Evolutionary conservation across 805 yeast genomes (phyloP).

Genomic region (Kodamaea kaohsiungensis): DNA sequence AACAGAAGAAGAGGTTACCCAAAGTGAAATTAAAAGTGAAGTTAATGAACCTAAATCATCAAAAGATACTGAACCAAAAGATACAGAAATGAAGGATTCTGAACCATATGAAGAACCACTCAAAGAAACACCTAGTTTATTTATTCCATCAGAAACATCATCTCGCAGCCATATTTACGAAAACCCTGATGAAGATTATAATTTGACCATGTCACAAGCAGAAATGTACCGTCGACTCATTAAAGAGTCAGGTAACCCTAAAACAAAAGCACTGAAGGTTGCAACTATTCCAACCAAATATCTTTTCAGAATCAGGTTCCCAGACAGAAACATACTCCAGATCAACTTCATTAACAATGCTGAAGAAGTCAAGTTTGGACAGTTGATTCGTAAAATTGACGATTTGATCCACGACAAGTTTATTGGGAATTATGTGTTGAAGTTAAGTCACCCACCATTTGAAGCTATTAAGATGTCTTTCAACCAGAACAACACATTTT

Average conservation of each 20-base stretch:
- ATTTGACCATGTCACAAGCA: conserved; percentile 39
- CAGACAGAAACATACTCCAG: conserved; percentile 39
- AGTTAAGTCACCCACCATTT: conserved; percentile 42
- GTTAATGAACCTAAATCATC: no score
- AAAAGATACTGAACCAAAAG: neutral
- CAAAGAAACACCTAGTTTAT: conserved; percentile 20
- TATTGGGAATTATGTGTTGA: conserved; percentile 31
- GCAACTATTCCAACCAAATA: conserved; percentile 24
- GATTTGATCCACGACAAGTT: conserved; percentile 28
- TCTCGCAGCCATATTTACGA: conserved; percentile 25
- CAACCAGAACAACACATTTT: conserved; percentile 23
- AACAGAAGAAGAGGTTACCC: conserved; percentile 1
- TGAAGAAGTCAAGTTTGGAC: conserved; percentile 31
- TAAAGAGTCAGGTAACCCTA: conserved; percentile 24
- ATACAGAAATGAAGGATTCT: neutral
- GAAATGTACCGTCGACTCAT: conserved; percentile 37
- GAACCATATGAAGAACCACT: neutral
- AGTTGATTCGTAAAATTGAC: conserved; percentile 37
- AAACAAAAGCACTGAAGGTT: conserved; percentile 13
- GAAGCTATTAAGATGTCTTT: conserved; percentile 28
- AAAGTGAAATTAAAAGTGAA: conserved; percentile 7
- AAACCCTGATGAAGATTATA: conserved; percentile 45
- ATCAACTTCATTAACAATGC: conserved; percentile 29
- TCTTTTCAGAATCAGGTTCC: conserved; percentile 38
- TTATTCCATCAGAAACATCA: conserved; percentile 18